Evolutionary conservation across 2,329 filamentous ascomycete species (phyloP).

Genomic region (Elsinoe necatrix): DNA sequence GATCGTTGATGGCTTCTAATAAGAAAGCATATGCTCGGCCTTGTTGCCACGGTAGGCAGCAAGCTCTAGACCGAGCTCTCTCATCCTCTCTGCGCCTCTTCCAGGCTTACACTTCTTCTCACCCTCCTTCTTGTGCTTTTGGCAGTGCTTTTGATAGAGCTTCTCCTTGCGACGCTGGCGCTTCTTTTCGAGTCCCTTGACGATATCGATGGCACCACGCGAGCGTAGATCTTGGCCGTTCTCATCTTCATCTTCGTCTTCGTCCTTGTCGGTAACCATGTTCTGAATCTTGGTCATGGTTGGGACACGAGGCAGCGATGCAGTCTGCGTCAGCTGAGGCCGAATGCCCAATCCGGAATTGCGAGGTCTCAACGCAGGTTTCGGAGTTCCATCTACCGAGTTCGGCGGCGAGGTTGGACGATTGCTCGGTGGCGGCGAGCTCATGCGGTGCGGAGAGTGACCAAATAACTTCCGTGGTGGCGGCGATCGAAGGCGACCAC

Average conservation of each 20-base stretch:
- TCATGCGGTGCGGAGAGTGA: slow-evolving; percentile 59
- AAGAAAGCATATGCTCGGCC: slow-evolving; percentile 39
- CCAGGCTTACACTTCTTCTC: slow-evolving; percentile 57
- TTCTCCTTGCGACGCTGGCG: slow-evolving; percentile 89
- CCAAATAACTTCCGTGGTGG: slow-evolving; percentile 53
- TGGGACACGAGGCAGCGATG: slow-evolving; percentile 68
- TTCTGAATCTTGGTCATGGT: slow-evolving; percentile 14
- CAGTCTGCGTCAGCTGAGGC: slow-evolving; percentile 65
- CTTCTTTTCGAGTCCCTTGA: slow-evolving; percentile 92
- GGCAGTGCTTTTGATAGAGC: slow-evolving; percentile 80
- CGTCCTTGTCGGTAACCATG: slow-evolving; percentile 48
- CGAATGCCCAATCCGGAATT: slow-evolving; percentile 31
- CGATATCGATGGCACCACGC: slow-evolving; percentile 92
- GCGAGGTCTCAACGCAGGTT: slow-evolving; percentile 35
- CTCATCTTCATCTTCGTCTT: slow-evolving; percentile 33
- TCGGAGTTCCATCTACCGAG: slow-evolving; percentile 30
- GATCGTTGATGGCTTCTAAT: slow-evolving; percentile 22
- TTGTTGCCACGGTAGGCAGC: slow-evolving; percentile 65
- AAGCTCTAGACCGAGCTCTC: slow-evolving; percentile 80
- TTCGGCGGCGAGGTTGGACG: slow-evolving; percentile 60
- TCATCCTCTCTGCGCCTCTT: slow-evolving; percentile 87
- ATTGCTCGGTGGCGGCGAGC: slow-evolving; percentile 34
- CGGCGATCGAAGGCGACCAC: slow-evolving; percentile 29
- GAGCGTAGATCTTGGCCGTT: slow-evolving; percentile 52
- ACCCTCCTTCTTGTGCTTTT: slow-evolving; percentile 59